Percentiles rank a stretch among this genome's conserved stretches.
phyloP scores from a whole-genome alignment of 495 filamentous ascomycete genomes.

The Neurospora sp. region DNA sequence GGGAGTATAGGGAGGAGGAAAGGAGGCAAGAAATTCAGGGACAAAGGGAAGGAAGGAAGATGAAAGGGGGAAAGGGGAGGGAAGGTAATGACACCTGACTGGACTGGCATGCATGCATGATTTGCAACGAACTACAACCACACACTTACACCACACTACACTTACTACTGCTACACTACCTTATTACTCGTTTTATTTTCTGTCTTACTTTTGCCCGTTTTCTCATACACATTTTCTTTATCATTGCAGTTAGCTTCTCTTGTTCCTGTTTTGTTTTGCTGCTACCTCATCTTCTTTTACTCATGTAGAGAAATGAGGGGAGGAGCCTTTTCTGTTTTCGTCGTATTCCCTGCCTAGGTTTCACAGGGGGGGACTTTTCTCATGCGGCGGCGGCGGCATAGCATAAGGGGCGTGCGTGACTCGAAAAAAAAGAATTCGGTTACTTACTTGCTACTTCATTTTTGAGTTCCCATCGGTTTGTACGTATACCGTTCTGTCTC shows the following conservation, averaged over 20 bases:
- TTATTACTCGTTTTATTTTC: neutral
- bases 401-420: neutral
- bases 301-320: neutral
- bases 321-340: neutral
- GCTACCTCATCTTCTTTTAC: neutral
- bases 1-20: neutral
- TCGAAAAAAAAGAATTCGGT: neutral
- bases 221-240: neutral
- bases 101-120: neutral
- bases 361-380: neutral
- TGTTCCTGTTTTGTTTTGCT: neutral
- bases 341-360: neutral
- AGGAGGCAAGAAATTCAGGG: neutral
- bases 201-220: neutral
- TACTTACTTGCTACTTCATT: neutral
- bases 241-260: neutral
- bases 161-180: neutral
- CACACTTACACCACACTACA: neutral
- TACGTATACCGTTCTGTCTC: neutral
- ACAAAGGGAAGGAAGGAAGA: neutral
- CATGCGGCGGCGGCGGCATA: neutral
- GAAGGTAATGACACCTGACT: neutral
- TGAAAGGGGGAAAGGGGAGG: neutral
- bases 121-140: neutral
- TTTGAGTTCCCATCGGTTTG: neutral